phyloP scores from a whole-genome alignment of 2,329 filamentous ascomycete species.

The Diaporthe citriasiana region DNA sequence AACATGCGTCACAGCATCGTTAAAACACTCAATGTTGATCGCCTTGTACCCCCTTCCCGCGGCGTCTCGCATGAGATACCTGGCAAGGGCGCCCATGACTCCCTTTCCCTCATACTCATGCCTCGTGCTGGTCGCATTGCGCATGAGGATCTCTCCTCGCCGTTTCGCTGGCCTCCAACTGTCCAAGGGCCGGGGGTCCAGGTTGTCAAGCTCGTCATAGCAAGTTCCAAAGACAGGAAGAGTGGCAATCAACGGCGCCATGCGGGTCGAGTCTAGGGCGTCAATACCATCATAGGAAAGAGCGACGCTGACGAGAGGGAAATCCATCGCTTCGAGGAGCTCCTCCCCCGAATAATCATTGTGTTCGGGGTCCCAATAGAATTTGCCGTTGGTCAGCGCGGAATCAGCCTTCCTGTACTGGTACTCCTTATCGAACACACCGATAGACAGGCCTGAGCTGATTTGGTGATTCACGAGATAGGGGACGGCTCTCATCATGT shows the following conservation, averaged over 20 bases:
- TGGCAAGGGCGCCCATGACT: slow-evolving; percentile 47
- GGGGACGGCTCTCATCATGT: slow-evolving; percentile 7
- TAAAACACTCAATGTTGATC: slow-evolving; percentile 47
- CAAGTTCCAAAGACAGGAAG: slow-evolving; percentile 29
- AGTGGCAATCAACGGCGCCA: slow-evolving; percentile 19
- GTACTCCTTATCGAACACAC: slow-evolving; percentile 48
- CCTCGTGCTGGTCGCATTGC: slow-evolving; percentile 49
- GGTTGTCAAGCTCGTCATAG: slow-evolving; percentile 43
- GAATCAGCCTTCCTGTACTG: slow-evolving; percentile 46
- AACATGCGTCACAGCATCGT: slow-evolving; percentile 47
- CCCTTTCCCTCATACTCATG: slow-evolving; percentile 48
- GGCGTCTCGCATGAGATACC: slow-evolving; percentile 45
- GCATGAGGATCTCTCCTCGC: slow-evolving; percentile 47
- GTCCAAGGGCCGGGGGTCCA: slow-evolving; percentile 47
- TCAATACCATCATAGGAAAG: slow-evolving; percentile 48
- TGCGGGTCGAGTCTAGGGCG: slow-evolving; percentile 40
- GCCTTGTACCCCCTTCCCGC: slow-evolving; percentile 46
- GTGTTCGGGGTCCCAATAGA: slow-evolving; percentile 49
- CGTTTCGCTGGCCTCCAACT: slow-evolving; percentile 43
- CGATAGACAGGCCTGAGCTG: slow-evolving; percentile 44
- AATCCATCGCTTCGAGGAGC: slow-evolving; percentile 52
- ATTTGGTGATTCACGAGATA: slow-evolving; percentile 45
- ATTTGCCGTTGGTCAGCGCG: slow-evolving; percentile 44
- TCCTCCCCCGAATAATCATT: slow-evolving; percentile 33
- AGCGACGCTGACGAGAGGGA: slow-evolving; percentile 50